Base-by-base conservation (phyloP, 345 rosid species). In the Passiflora organensis region DNA sequence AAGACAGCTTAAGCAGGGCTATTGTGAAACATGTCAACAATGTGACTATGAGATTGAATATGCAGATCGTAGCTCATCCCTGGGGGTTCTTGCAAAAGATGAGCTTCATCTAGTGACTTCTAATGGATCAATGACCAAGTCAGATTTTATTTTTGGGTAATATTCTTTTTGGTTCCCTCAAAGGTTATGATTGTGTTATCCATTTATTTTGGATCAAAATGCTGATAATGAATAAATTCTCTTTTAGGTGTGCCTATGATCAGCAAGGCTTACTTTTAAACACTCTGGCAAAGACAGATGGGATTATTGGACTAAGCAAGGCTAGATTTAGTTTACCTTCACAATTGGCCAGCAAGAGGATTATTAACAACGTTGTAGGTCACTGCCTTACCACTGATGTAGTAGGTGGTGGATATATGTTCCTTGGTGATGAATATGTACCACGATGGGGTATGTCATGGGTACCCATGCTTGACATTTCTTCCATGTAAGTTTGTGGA, bases 1-100 rank as follows among this genome's bases (percentile, higher is more conserved):
- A 49, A 78, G 58, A 71, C 78, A 69, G 67, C 81, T 75, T 34
- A 62, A 65, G 57, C 52, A 68, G 38, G 64, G 59, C 61, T 66
- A 72, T 64, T 78, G 86, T 70, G 84, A 78, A 54, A 57, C 69
- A 44, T 79, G 82, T 68, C 76, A 76, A 58, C 97, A 91, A 65
- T 91, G 96, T 66, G 98, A 91, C 68, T 91, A 91, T 46, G 95
- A 88, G 84, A 85, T 91, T 42, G 90, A 83, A 32, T 91, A 91
- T 65, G 98, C 96, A 20, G 98, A 91, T 82, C 84, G 51, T 62
- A 91, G 98, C 75, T 84, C 91, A 48, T 88, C 98, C 21, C 49
- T 88, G 69, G 96, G 98, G 20, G 91, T 88, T 67, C 95, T 91
- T 65, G 86, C 90, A 43, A 76, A 69, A 76, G 98, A 91, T 60